Percentiles rank a stretch among this genome's conserved stretches.
phyloP scores from a whole-genome alignment of 345 rosid genomes.

The Angophora floribunda region DNA sequence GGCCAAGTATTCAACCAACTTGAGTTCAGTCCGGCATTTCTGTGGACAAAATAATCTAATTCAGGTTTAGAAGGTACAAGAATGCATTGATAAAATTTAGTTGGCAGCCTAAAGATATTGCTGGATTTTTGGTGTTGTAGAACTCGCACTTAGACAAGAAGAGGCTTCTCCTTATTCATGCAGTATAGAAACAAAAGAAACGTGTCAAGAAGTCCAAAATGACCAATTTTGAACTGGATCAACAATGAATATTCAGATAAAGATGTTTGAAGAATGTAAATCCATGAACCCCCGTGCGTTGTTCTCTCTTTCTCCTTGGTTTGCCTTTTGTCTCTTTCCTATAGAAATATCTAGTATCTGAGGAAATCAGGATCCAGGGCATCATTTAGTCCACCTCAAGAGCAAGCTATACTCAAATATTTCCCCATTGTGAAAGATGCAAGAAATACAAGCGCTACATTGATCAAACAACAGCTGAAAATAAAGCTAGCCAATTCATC shows the following conservation, averaged over 20 bases:
- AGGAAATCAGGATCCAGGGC: not conserved
- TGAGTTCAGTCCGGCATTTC: slow-evolving; percentile 74
- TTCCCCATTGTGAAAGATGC: not conserved
- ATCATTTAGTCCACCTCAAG: not conserved
- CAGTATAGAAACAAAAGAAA: not conserved
- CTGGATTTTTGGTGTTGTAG: not conserved
- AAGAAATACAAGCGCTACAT: not conserved
- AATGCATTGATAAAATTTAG: not conserved
- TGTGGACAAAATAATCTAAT: slow-evolving; percentile 15
- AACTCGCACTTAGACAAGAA: not conserved
- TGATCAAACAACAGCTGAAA: not conserved
- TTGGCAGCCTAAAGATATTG: not conserved
- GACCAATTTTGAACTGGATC: not conserved
- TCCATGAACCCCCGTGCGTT: not conserved
- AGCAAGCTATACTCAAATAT: not conserved
- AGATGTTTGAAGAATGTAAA: not conserved
- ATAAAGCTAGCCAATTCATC: not conserved
- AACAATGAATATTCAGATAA: not conserved
- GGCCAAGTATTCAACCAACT: slow-evolving; percentile 78
- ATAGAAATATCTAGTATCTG: not conserved
- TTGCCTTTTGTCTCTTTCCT: not conserved
- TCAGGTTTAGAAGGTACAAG: not conserved
- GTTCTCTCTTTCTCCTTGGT: not conserved
- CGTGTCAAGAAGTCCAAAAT: not conserved
- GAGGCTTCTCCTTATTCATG: not conserved